Conservation (phyloP, 208 protist species). For the Acanthamoeba rhysodes region DNA sequence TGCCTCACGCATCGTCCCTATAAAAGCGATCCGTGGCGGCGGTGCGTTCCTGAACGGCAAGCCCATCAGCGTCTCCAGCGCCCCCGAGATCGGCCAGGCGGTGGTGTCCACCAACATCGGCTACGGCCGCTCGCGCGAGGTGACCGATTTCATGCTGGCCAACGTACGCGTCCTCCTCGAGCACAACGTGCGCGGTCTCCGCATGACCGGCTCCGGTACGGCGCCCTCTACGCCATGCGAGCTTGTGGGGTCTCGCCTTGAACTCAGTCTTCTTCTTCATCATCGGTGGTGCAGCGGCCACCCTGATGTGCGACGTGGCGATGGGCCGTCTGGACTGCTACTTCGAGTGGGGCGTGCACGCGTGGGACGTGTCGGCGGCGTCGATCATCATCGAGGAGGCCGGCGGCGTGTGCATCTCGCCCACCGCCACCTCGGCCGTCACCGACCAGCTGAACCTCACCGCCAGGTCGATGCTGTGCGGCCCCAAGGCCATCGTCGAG, state of each 20-base stretch:
- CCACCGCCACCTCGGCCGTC: neutral
- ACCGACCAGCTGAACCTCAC: slow-evolving; percentile 4
- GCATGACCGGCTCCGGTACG: slow-evolving; percentile 74
- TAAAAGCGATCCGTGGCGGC: slow-evolving; percentile 29
- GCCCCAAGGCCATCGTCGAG: neutral
- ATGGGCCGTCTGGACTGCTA: slow-evolving; percentile 51
- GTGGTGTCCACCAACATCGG: slow-evolving; percentile 75
- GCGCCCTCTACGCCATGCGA: neutral
- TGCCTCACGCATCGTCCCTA: neutral
- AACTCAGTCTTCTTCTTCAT: neutral
- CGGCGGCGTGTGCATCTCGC: slow-evolving; percentile 60
- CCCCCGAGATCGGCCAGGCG: slow-evolving; percentile 25
- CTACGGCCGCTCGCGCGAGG: slow-evolving; percentile 13
- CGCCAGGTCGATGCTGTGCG: slow-evolving; percentile 48
- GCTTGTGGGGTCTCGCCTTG: neutral
- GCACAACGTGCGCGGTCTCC: slow-evolving; percentile 75
- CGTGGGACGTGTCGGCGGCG: slow-evolving; percentile 82
- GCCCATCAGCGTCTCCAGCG: slow-evolving; percentile 52
- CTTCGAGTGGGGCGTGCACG: slow-evolving; percentile 83
- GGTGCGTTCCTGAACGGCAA: slow-evolving; percentile 76
- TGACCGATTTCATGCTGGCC: slow-evolving; percentile 37
- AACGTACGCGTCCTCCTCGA: slow-evolving; percentile 66
- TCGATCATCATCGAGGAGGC: slow-evolving; percentile 82
- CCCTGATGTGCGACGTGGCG: slow-evolving; percentile 81
- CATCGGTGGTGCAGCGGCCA: slow-evolving; percentile 43